Percentiles rank a stretch among this genome's conserved stretches.
Conservation (phyloP, 2,329 filamentous ascomycete genomes). For the Fusarium sp. region DNA sequence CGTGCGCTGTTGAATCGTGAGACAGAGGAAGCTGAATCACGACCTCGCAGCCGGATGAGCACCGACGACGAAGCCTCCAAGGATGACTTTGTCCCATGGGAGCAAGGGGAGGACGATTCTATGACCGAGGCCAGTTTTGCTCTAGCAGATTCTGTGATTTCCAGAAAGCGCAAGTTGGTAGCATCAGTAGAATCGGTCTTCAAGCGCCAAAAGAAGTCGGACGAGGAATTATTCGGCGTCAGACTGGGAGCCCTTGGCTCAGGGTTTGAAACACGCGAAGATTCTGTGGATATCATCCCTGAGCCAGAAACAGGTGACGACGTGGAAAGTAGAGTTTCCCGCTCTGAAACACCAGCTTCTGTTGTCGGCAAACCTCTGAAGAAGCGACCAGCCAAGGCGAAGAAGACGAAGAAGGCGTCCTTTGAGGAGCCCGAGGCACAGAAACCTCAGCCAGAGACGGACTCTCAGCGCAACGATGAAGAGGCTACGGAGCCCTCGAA, state of each 20-base stretch:
- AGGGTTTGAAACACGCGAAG: conserved; percentile 58
- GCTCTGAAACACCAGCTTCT: conserved; percentile 60
- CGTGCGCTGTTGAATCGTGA: conserved; percentile 71
- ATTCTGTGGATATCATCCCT: conserved; percentile 62
- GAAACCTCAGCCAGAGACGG: conserved; percentile 64
- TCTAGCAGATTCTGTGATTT: conserved; percentile 65
- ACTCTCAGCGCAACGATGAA: conserved; percentile 55
- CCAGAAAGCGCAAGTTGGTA: conserved; percentile 80
- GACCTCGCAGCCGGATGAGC: conserved; percentile 79
- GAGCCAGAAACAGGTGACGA: conserved; percentile 61
- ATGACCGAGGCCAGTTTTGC: conserved; percentile 80
- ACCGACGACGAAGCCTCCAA: conserved; percentile 67
- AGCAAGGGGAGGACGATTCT: conserved; percentile 69
- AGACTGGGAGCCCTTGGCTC: conserved; percentile 65
- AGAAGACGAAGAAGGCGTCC: conserved; percentile 83
- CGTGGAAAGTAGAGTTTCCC: conserved; percentile 52
- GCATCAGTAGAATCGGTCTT: conserved; percentile 73
- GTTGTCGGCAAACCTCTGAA: conserved; percentile 61
- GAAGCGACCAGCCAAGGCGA: conserved; percentile 67
- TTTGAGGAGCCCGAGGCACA: conserved; percentile 74
- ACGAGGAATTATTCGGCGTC: conserved; percentile 81
- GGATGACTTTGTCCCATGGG: conserved; percentile 61
- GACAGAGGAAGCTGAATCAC: conserved; percentile 87
- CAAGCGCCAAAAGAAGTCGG: conserved; percentile 83
- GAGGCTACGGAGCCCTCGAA: conserved; percentile 35